Evolutionary conservation across 345 rosid genomes (phyloP).

Genomic region (Eucalyptus sp.): DNA sequence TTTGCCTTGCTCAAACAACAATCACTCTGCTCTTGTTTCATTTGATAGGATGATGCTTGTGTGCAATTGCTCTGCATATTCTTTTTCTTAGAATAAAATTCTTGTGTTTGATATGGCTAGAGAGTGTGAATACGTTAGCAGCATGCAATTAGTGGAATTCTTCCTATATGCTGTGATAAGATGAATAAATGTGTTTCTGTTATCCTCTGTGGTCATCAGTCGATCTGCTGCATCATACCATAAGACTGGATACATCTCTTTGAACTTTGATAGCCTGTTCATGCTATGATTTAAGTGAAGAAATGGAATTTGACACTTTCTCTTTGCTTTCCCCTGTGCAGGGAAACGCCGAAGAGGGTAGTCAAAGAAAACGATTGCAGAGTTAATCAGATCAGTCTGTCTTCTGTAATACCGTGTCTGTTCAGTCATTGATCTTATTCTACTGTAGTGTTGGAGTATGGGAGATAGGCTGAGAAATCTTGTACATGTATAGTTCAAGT

Average conservation of each 20-base stretch:
- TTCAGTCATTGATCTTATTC: conserved; percentile 11
- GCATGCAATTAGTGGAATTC: neutral
- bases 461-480: conserved; percentile 12
- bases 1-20: no score
- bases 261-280: no score
- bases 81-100: no score
- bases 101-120: neutral
- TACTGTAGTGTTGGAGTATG: conserved; percentile 8
- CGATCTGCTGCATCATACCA: no score
- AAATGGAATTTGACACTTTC: neutral
- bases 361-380: conserved; percentile 63
- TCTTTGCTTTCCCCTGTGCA: conserved; percentile 16
- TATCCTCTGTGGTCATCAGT: no score
- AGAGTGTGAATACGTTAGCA: neutral
- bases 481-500: conserved; percentile 46
- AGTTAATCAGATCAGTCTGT: conserved; percentile 32
- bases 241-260: no score
- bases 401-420: conserved; percentile 23
- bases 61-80: no score
- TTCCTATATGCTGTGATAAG: neutral
- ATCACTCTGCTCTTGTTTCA: no score
- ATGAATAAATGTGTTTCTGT: neutral
- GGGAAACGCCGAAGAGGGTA: conserved; percentile 66
- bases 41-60: no score
- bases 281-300: neutral